Base-by-base conservation (phyloP, 495 filamentous ascomycete genomes). In the Hyaloscypha finlandica region DNA sequence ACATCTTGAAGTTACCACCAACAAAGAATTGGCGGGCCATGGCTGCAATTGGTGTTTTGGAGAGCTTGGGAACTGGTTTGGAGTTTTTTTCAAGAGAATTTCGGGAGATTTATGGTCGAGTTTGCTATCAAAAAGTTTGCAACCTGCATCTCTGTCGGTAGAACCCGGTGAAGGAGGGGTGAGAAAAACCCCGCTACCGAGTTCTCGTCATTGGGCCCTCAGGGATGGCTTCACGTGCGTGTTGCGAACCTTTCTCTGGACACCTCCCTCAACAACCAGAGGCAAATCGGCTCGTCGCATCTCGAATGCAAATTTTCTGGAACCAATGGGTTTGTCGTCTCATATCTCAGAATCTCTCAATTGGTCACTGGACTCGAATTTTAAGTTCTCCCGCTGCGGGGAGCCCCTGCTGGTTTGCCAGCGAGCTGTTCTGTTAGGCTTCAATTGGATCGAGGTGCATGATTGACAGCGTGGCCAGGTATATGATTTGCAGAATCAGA, bases 1-100 rank as follows among this genome's bases (percentile, higher is more conserved):
- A 94, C 93, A 97, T 97, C 85, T 99, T 99, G 85, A 98, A 98
- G 88, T 98, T 99, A 76, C 95, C 95, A 78, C 95, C 95, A 77
- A 99, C 92, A 82, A 99, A 97, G 86, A 97, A 99, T 89, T 93
- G 90, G 84, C 95, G 94, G 82, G 88, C 84, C 93, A 96, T 97
- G 74, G 57, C 86, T 70, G 69, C 67, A 63, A 60, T 61, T 63
- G 56, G 8, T 45, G 30, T 61, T 55, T 22, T 61, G 33, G 22
- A 32, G 20, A 59, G 19, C 59, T 11, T 58, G 22, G 45, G 30
- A 61, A 53, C 22, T 32, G 54, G 14, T 61, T 65, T 63, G 61
- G 30, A 20, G 45, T 32, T 22, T 55, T 64, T 62, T 61, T 31
- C 2, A 22, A 52, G 54, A 35, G 37, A 52, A 20, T 12, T 61